These are phyloP conservation scores for Cynanchum wilfordii DNA, from an alignment of 257 asterid species.

Conservation along the genomic window DNA sequence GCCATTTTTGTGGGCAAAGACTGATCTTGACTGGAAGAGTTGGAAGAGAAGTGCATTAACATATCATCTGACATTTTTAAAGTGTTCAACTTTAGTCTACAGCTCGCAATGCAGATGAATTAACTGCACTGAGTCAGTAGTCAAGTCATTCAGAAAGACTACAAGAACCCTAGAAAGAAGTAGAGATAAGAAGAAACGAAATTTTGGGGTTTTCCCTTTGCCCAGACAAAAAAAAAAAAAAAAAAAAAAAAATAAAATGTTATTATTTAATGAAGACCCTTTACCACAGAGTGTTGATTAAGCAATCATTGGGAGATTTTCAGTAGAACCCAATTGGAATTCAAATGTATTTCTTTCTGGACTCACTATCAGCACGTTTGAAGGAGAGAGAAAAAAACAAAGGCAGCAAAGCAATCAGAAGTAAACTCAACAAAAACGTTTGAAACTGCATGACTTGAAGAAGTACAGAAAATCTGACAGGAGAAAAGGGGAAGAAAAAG, in stretches of 20 bases:
- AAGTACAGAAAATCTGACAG: background rate
- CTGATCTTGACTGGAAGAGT: constrained; percentile 89
- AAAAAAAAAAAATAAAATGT: too few species aligned
- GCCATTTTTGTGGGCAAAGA: constrained; percentile 66
- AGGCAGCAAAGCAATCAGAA: background rate
- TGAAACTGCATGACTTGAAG: constrained; percentile 25
- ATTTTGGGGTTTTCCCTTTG: constrained; percentile 12
- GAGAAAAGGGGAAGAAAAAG: background rate
- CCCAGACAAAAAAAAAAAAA: constrained; percentile 7
- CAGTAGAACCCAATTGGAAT: constrained; percentile 21
- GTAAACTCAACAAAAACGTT: constrained; percentile 17
- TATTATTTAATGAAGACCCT: constrained; percentile 23
- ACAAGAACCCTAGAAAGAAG: constrained; percentile 11
- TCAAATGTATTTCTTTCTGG: constrained; percentile 13
- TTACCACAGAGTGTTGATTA: constrained; percentile 9
- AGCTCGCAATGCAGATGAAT: constrained; percentile 31
- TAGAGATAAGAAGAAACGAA: background rate
- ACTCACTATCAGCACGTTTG: background rate
- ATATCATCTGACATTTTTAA: constrained; percentile 71
- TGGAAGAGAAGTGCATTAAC: constrained; percentile 70
- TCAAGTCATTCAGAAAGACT: constrained; percentile 19
- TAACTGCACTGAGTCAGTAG: constrained; percentile 12
- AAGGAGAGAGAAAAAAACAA: background rate
- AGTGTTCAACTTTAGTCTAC: constrained; percentile 17
- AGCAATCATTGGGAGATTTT: constrained; percentile 13